Evolutionary conservation across 2,329 filamentous ascomycete genomes (phyloP), one percentile per base, ranked within the genome.

Genomic region (Phialophora expanda): DNA sequence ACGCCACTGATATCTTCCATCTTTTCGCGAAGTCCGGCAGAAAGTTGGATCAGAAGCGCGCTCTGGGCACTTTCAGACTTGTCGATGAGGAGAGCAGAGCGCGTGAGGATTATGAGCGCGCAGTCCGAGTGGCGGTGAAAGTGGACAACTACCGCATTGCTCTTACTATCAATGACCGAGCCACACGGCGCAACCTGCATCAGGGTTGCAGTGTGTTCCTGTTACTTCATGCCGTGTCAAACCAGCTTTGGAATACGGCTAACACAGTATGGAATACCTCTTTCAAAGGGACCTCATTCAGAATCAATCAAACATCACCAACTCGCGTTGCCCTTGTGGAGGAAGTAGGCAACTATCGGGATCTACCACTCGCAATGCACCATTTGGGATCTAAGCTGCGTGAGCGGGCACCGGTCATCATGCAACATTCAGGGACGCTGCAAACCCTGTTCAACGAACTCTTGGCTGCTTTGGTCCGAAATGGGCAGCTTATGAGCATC

Each of bases 51-150:
- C 62, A 55, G 17, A 34, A 34, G 30, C 28, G 56, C 14, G 56
- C 65, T 41, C 20, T 63, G 34, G 28, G 56, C 76, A 66, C 86
- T 8, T 86, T 86, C 70, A 72, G 80, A 32, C 64, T 69, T 3
- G 77, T 85, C 28, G 72, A 77, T 3, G 26, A 66, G 0, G 61
- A 76, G 8, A 62, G 77, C 44, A 80, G 82, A 28, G 77, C 75
- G 2, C 70, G 75, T 7, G 74, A 76, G 4, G 79, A 83, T 60
- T 87, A 85, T 71, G 72, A 76, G 51, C 79, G 84, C 24, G 70
- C 66, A 3, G 63, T 71, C 26, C 57, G 56, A 44, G 55, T 66
- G 14, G 64, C 65, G 4, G 41, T 71, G 8, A 60, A 68, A 24
- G 46, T 50, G 20, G 61, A 64, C 38, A 66, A 67, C 34, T 65